Percentiles rank a stretch among this genome's conserved stretches.
Evolutionary conservation across 352 stramenopile species (phyloP).

Genomic region (Globisporangium splendens): DNA sequence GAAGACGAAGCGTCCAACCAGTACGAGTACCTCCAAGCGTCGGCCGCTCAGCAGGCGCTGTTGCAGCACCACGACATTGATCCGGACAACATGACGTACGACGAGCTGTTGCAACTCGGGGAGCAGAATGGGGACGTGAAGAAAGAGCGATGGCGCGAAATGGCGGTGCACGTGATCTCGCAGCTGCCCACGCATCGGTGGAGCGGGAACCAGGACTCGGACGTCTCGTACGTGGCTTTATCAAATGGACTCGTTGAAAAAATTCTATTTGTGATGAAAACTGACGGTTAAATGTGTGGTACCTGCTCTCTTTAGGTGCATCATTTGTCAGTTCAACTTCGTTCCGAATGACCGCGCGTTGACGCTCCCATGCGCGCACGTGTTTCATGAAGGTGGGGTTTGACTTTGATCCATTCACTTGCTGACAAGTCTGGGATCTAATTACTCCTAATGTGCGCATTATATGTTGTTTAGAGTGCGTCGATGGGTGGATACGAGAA

Average conservation of each 20-base stretch:
- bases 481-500: conserved; percentile 63
- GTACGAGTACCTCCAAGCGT: not conserved
- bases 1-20: conserved; percentile 11
- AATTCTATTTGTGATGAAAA: not conserved
- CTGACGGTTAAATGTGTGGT: conserved; percentile 5
- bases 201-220: conserved; percentile 29
- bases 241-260: no score
- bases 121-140: conserved; percentile 74
- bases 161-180: conserved; percentile 61
- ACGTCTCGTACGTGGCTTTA: conserved; percentile 51
- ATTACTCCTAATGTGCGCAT: not conserved
- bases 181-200: conserved; percentile 61
- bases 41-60: conserved; percentile 1
- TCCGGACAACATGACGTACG: conserved; percentile 79
- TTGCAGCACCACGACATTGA: conserved; percentile 33
- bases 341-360: conserved; percentile 46
- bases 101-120: conserved; percentile 65
- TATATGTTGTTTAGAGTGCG: conserved; percentile 41
- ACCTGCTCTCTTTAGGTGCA: conserved; percentile 31
- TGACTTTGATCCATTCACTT: not conserved
- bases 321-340: conserved; percentile 74
- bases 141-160: conserved; percentile 64
- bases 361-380: conserved; percentile 68
- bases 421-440: not conserved
- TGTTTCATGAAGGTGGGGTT: conserved; percentile 67